Conservation (phyloP, 140 eudicot genomes). For the Ambrosia hybrid region DNA sequence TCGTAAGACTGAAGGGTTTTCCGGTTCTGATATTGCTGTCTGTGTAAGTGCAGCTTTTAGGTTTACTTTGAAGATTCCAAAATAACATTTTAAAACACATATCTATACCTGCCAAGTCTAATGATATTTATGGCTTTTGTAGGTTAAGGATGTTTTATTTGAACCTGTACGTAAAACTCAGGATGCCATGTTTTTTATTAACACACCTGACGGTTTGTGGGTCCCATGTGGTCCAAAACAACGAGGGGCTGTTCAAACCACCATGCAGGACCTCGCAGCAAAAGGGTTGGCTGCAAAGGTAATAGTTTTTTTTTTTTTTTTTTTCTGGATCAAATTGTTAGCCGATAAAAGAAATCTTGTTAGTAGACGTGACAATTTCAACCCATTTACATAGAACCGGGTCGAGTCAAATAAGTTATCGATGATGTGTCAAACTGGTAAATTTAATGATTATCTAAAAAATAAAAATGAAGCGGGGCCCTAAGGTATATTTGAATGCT, state of each 20-base stretch:
- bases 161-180: too few species aligned
- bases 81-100: not conserved
- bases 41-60: slow-evolving; percentile 63
- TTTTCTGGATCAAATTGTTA: not conserved
- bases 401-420: not conserved
- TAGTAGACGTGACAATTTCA: not conserved
- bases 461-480: not conserved
- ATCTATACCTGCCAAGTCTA: too few species aligned
- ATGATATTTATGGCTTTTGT: too few species aligned
- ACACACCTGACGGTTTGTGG: too few species aligned
- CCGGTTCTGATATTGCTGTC: slow-evolving; percentile 96
- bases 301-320: not conserved
- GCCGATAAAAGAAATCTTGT: not conserved
- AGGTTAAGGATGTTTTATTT: too few species aligned
- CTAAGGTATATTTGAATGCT: not conserved
- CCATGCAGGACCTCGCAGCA: too few species aligned
- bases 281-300: too few species aligned
- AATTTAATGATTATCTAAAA: not conserved
- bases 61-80: not conserved
- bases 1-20: slow-evolving; percentile 90
- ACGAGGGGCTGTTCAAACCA: too few species aligned
- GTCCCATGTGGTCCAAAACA: too few species aligned
- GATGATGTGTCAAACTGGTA: not conserved
- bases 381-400: not conserved
- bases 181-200: too few species aligned